Evolutionary conservation across 768 basidiomycete genomes (phyloP).

Genomic region (Suillus lakei): DNA sequence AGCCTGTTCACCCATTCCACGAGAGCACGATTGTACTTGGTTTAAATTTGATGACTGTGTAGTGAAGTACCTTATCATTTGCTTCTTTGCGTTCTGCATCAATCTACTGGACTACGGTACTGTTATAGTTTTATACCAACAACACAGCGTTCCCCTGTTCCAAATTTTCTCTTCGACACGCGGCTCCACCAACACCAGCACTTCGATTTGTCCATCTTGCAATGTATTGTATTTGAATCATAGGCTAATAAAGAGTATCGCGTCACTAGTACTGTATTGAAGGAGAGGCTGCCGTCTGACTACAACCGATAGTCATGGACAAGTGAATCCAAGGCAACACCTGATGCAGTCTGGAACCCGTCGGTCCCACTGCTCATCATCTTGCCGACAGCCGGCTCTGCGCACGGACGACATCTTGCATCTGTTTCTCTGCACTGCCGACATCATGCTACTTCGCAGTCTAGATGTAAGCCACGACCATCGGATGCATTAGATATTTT

Average conservation of each 20-base stretch:
- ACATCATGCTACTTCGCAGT: conserved; percentile 25
- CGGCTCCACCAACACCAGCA: too few relatives aligned
- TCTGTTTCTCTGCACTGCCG: conserved; percentile 72
- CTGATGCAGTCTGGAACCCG: conserved; percentile 82
- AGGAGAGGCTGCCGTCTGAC: neutral
- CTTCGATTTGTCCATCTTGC: too few relatives aligned
- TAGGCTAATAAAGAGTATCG: neutral
- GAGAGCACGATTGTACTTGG: too few relatives aligned
- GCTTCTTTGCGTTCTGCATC: too few relatives aligned
- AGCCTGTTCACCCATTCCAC: too few relatives aligned
- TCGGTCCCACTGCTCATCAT: conserved; percentile 68
- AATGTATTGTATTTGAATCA: neutral
- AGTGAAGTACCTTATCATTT: too few relatives aligned
- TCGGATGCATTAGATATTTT: conserved; percentile 19
- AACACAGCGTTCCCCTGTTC: too few relatives aligned
- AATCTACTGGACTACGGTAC: too few relatives aligned
- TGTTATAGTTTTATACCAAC: too few relatives aligned
- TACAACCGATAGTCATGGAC: conserved; percentile 36
- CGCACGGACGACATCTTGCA: conserved; percentile 83
- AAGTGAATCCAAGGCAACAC: conserved; percentile 64
- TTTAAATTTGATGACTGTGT: too few relatives aligned
- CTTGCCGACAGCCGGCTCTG: conserved; percentile 82
- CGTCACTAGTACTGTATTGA: neutral
- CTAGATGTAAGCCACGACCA: conserved; percentile 10
- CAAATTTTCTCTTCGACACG: too few relatives aligned